Conservation (phyloP, 768 basidiomycete genomes). For the Tricholoma sp. region DNA sequence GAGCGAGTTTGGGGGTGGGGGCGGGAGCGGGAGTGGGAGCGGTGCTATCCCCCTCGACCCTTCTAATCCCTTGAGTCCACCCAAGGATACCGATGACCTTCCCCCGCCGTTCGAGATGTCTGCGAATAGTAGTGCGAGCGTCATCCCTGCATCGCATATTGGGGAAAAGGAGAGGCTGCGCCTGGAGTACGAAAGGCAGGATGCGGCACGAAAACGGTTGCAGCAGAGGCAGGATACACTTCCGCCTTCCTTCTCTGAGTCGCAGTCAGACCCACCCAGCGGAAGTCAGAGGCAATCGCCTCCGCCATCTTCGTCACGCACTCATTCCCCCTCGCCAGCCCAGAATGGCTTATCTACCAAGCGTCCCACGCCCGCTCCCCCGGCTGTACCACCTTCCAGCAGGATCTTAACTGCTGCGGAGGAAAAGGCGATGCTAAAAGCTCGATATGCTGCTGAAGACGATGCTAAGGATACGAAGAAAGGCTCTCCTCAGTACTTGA, state of each 20-base stretch:
- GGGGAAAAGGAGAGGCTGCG: slow-evolving; percentile 71
- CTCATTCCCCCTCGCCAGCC: slow-evolving; percentile 11
- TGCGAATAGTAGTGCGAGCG: slow-evolving; percentile 30
- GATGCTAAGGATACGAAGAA: slow-evolving; percentile 20
- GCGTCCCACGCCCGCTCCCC: slow-evolving; percentile 28
- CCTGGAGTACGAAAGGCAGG: slow-evolving; percentile 59
- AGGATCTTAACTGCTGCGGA: slow-evolving; percentile 62
- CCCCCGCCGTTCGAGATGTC: slow-evolving; percentile 53
- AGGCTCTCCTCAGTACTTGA: slow-evolving; percentile 10
- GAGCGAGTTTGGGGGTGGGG: slow-evolving; percentile 4
- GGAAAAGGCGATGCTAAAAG: slow-evolving; percentile 69
- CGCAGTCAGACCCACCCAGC: slow-evolving; percentile 12
- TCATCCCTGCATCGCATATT: slow-evolving; percentile 32
- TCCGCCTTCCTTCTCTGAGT: slow-evolving; percentile 18
- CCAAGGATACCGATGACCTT: slow-evolving; percentile 21
- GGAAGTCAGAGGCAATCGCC: slow-evolving; percentile 4
- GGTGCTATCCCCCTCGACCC: slow-evolving; percentile 44
- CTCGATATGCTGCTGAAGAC: slow-evolving; percentile 56
- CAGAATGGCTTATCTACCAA: slow-evolving; percentile 11
- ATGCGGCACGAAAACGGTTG: slow-evolving; percentile 49
- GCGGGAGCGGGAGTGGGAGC: slow-evolving; percentile 14
- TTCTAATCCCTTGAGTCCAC: slow-evolving; percentile 20
- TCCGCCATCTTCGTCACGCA: slow-evolving; percentile 14
- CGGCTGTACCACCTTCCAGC: slow-evolving; percentile 24
- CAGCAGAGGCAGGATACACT: slow-evolving; percentile 57